Evolutionary conservation across 2,329 filamentous ascomycete species (phyloP), one percentile per base, ranked within the genome.

Genomic region (Curvularia sp.): DNA sequence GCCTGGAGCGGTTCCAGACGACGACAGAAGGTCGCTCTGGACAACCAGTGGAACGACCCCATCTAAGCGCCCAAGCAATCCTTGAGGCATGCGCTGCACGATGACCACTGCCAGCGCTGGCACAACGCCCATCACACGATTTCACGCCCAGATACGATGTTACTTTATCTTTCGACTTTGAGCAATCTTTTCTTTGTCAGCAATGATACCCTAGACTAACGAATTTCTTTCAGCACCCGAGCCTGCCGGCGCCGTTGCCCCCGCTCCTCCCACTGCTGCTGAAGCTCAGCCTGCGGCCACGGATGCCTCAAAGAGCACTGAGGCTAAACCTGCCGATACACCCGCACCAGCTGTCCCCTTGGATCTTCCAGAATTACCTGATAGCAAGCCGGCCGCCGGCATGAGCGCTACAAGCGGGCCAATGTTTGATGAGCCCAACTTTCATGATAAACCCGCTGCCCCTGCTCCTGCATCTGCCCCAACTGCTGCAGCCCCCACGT

Each of bases 381-480:
- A 65, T 7, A 62, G 61, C 12, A 66, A 71, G 60, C 68, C 70
- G 23, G 74, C 73, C 21, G 72, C 72, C 18, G 74, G 75, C 32
- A 78, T 78, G 76, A 77, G 73, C 34, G 76, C 76, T 12, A 78
- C 76, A 9, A 77, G 73, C 32, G 76, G 76, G 15, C 76, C 76
- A 9, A 57, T 78, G 66, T 67, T 65, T 38, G 74, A 75, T 23
- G 66, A 75, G 49, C 69, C 68, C 25, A 65, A 70, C 53, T 73
- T 76, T 38, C 59, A 63, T 7, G 59, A 52, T 25, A 41, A 61
- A 55, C 50, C 64, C 13, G 61, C 69, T 38, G 42, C 34, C 36
- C 34, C 49, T n/a, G 34, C 34, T 13, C 54, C 54, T 28, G 34
- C 49, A 10, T 34, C 49, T 7, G 42, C 42, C 10, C 23, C 48